phyloP scores from a whole-genome alignment of 306 rosid genomes.

The Dryas alaskensis region DNA sequence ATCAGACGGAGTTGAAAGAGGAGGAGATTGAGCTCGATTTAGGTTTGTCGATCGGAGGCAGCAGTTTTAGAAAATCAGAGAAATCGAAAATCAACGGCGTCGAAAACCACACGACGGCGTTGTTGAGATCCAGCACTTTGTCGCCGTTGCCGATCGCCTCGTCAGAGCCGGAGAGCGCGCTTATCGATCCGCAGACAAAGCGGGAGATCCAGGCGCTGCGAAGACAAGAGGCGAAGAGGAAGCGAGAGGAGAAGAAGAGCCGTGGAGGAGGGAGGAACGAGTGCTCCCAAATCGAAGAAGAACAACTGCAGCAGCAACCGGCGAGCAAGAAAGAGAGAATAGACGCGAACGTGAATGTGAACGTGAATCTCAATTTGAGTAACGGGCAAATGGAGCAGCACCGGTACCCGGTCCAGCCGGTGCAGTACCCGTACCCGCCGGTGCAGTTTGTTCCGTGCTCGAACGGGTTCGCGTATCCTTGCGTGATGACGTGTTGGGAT shows the following conservation, averaged over 20 bases:
- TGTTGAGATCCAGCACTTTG: not conserved
- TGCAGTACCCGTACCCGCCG: slow-evolving; percentile 20
- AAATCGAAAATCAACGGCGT: slow-evolving; percentile 12
- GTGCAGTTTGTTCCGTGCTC: slow-evolving; percentile 33
- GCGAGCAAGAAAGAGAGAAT: slow-evolving; percentile 32
- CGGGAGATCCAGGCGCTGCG: slow-evolving; percentile 45
- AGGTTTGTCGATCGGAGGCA: slow-evolving; percentile 63
- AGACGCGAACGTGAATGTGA: slow-evolving; percentile 7
- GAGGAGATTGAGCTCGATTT: slow-evolving; percentile 68
- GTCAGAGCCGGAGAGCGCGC: not conserved
- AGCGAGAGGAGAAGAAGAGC: slow-evolving; percentile 35
- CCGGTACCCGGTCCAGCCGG: slow-evolving; percentile 9
- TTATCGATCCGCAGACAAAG: slow-evolving; percentile 21
- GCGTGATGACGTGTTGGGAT: slow-evolving; percentile 35
- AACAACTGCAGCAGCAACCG: slow-evolving; percentile 3
- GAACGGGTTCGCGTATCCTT: slow-evolving; percentile 35
- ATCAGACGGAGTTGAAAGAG: slow-evolving; percentile 10
- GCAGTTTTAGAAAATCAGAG: slow-evolving; percentile 36
- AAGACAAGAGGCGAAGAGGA: slow-evolving; percentile 44
- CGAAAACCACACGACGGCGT: not conserved
- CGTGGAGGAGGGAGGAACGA: slow-evolving; percentile 9
- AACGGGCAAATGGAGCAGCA: slow-evolving; percentile 8
- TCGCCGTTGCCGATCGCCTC: not conserved
- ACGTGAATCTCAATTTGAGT: slow-evolving; percentile 19
- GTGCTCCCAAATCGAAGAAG: not conserved